These are phyloP conservation scores for Epichloe baconii DNA, from an alignment of 2,329 filamentous ascomycete species.

Conservation along the genomic window DNA sequence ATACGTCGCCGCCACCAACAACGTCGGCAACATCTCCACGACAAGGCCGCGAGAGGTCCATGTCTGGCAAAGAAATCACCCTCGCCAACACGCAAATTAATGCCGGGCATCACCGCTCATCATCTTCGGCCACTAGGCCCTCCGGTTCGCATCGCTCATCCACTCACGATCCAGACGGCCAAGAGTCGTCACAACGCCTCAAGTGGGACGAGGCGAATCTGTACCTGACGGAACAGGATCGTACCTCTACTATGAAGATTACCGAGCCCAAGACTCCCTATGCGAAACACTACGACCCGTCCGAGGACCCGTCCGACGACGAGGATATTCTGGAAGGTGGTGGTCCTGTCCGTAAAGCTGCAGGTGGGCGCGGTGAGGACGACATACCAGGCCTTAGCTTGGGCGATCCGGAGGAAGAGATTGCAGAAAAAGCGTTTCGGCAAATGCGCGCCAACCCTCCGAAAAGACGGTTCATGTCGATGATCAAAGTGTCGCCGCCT, in stretches of 20 bases:
- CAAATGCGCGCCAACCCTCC: constrained; percentile 23
- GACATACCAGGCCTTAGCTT: constrained; percentile 88
- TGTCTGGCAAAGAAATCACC: constrained; percentile 73
- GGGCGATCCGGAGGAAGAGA: constrained; percentile 75
- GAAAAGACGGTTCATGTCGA: constrained; percentile 74
- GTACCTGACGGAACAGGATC: constrained; percentile 93
- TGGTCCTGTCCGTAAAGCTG: constrained; percentile 17
- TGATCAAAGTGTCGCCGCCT: constrained; percentile 42
- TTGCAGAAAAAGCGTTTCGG: constrained; percentile 34
- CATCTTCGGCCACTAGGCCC: constrained; percentile 54
- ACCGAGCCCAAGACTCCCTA: constrained; percentile 97
- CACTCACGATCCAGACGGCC: constrained; percentile 29
- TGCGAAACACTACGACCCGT: constrained; percentile 79
- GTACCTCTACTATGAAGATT: constrained; percentile 95
- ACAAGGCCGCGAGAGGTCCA: constrained; percentile 21
- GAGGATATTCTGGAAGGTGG: constrained; percentile 33
- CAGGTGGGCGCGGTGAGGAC: constrained; percentile 37
- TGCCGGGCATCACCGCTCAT: constrained; percentile 78
- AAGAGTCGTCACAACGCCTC: constrained; percentile 54
- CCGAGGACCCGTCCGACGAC: constrained; percentile 77
- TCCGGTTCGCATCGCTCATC: constrained; percentile 61
- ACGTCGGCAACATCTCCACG: constrained; percentile 30
- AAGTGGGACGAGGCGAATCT: constrained; percentile 99
- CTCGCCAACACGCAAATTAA: constrained; percentile 92
- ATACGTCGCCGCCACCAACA: constrained; percentile 41